Evolutionary conservation across 371 early-diverging fungal species (phyloP), one percentile per base, ranked within the genome.

Genomic region (Massospora cicadina): DNA sequence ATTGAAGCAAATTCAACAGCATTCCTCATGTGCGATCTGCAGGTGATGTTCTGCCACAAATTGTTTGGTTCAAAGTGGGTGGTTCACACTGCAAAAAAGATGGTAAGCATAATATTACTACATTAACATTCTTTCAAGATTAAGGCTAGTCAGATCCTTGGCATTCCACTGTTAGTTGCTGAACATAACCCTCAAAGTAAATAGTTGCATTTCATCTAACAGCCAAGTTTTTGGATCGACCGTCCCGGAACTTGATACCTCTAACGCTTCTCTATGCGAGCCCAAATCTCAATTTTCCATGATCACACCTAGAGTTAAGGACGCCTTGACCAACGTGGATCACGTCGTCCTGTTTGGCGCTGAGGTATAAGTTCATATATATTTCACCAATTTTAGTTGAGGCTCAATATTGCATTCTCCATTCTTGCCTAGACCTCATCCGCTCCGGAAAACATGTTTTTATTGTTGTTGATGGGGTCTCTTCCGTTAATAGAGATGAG

Each of bases 371-470:
- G 26, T 55, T 43, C 28, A 64, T 13, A 17, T 21, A 12, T 60
- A 31, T 13, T 60, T 13, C 27, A 60, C 21, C 5, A 3, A 28
- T 60, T 17, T 28, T 23, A 60, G 21, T 60, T 12, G 69, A 89
- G 86, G 79, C 91, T 31, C 97, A 96, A 68, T 93, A 95, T 1
- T 96, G 97, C 72, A 88, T 96, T 2, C 71, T 88, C 60, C 95
- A 96, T 75, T 92, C 95, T 1, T 87, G 90, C 17, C 75, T 96
- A 66, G 97, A 95, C 55, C 72, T 96, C 10, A 70, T 90, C 43
- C 86, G 86, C 33, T 72, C 79, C 33, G 75, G 84, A 65, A 78
- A 79, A 66, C 81, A 88, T 68, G 94, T 93, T 58, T 83, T 87
- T 70, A 85, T 96, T 27, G 73, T 94, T 55, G 85, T 87, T 0